phyloP scores from a whole-genome alignment of 2,329 filamentous ascomycete genomes.

The Epichloe coenophiala region DNA sequence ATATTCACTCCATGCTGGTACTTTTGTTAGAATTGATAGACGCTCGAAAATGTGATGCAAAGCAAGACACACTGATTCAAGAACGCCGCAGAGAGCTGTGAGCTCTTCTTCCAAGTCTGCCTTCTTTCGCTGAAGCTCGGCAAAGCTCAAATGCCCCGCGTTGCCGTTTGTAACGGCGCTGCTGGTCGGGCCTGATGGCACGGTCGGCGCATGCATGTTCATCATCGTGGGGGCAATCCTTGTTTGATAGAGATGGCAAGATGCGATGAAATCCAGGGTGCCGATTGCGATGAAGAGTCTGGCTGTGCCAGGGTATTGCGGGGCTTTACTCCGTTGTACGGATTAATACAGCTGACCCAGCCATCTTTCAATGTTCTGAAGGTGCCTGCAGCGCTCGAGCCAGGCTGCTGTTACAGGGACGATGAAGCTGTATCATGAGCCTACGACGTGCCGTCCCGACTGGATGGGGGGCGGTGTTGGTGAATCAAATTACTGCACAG shows the following conservation, averaged over 20 bases:
- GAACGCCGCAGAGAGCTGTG: slow-evolving; percentile 66
- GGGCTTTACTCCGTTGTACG: not conserved
- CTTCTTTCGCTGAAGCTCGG: slow-evolving; percentile 74
- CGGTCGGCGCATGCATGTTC: slow-evolving; percentile 46
- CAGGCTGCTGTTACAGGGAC: too few species aligned
- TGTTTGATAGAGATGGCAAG: not conserved
- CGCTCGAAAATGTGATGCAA: not conserved
- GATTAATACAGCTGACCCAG: not conserved
- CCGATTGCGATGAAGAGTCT: not conserved
- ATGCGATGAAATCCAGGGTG: not conserved
- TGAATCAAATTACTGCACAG: too few species aligned
- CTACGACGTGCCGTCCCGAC: too few species aligned
- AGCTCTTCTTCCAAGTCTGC: slow-evolving; percentile 76
- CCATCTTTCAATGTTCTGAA: too few species aligned
- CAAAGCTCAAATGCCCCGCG: slow-evolving; percentile 52
- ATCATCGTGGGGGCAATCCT: slow-evolving; percentile 28
- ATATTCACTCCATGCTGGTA: slow-evolving; percentile 80
- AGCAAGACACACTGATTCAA: slow-evolving; percentile 60
- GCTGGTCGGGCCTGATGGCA: slow-evolving; percentile 63
- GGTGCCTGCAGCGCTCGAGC: too few species aligned
- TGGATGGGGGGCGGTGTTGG: too few species aligned
- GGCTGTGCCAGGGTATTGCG: not conserved
- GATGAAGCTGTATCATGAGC: too few species aligned
- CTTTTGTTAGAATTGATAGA: slow-evolving; percentile 9
- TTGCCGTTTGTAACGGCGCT: slow-evolving; percentile 46